Evolutionary conservation across 2,329 filamentous ascomycete genomes (phyloP).

Genomic region (Pseudogymnoascus verrucosus): DNA sequence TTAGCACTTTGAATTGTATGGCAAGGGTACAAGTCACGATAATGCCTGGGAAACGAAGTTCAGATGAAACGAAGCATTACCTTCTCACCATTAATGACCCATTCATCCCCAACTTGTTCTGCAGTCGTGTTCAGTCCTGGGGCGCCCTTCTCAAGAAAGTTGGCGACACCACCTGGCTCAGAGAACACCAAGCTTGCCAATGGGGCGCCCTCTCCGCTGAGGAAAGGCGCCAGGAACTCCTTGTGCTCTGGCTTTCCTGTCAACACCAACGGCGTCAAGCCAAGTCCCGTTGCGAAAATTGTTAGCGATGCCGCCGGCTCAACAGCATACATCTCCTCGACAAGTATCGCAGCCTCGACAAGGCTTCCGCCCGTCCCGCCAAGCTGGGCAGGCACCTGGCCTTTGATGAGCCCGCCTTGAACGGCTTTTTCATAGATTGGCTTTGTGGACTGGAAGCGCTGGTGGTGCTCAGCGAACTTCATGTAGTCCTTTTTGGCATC

Average conservation of each 20-base stretch:
- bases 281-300: slow-evolving; percentile 44
- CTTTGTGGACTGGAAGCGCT: slow-evolving; percentile 40
- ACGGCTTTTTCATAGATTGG: slow-evolving; percentile 39
- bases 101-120: slow-evolving; percentile 39
- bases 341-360: slow-evolving; percentile 40
- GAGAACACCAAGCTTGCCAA: slow-evolving; percentile 44
- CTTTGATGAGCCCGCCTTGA: slow-evolving; percentile 38
- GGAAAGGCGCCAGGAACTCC: slow-evolving; percentile 40
- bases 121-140: slow-evolving; percentile 43
- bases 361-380: slow-evolving; percentile 39
- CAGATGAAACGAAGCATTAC: slow-evolving; percentile 18
- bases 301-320: slow-evolving; percentile 43
- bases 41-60: not conserved
- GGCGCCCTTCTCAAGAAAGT: slow-evolving; percentile 42
- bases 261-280: slow-evolving; percentile 42
- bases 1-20: not conserved
- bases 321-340: slow-evolving; percentile 45
- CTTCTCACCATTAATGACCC: slow-evolving; percentile 47
- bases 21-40: not conserved
- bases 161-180: slow-evolving; percentile 43
- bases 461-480: slow-evolving; percentile 16
- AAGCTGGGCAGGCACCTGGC: slow-evolving; percentile 36
- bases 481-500: slow-evolving; percentile 24
- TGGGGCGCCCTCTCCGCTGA: slow-evolving; percentile 36
- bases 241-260: slow-evolving; percentile 33